Conservation (phyloP, 176 grass and related monocot species). For the Aechmea fasciata region DNA sequence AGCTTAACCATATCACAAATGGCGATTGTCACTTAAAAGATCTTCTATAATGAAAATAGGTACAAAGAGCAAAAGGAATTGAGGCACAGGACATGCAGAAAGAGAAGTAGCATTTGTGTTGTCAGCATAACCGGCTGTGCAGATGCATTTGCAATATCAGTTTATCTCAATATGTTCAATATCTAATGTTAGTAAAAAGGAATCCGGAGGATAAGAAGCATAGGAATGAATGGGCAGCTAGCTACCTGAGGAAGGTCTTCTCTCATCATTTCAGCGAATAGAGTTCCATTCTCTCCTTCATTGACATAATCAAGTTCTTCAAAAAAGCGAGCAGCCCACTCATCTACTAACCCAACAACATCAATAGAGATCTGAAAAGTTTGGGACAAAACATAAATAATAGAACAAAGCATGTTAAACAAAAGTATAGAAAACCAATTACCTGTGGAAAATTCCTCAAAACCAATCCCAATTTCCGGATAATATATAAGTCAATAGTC, state of each 20-base stretch:
- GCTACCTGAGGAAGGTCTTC: slow-evolving; percentile 90
- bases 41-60: not conserved
- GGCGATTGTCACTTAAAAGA: not conserved
- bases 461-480: slow-evolving; percentile 72
- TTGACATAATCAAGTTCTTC: slow-evolving; percentile 99
- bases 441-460: slow-evolving; percentile 89
- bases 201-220: not conserved
- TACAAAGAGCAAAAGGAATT: not conserved
- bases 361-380: slow-evolving; percentile 62
- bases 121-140: too few relatives aligned
- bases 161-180: too few relatives aligned
- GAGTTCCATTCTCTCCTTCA: slow-evolving; percentile 78
- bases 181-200: too few relatives aligned
- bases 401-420: not conserved
- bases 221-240: not conserved
- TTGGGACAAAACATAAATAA: slow-evolving; percentile 2
- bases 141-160: too few relatives aligned
- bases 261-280: slow-evolving; percentile 91
- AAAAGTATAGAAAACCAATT: not conserved
- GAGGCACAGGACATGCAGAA: not conserved
- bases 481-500: slow-evolving; percentile 88
- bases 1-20: not conserved
- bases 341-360: slow-evolving; percentile 92
- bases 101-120: not conserved
- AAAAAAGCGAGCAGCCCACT: slow-evolving; percentile 94